phyloP scores from a whole-genome alignment of 202 grass and related monocot species.

The Setaria italica region DNA sequence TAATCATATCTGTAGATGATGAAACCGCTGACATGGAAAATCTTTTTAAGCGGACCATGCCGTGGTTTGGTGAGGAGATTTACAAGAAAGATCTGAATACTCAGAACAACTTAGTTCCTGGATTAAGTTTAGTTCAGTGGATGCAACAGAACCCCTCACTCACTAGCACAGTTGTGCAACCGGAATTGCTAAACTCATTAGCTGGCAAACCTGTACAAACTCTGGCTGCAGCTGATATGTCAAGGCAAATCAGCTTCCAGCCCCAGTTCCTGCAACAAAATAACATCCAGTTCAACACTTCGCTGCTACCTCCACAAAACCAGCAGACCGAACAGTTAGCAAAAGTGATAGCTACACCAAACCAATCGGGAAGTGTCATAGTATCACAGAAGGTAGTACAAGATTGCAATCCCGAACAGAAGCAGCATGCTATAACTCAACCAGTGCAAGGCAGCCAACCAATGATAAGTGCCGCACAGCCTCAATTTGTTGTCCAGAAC shows the following conservation, averaged over 20 bases:
- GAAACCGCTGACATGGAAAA: constrained; percentile 71
- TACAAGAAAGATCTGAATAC: constrained; percentile 76
- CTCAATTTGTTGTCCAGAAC: constrained; percentile 48
- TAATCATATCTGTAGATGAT: constrained; percentile 51
- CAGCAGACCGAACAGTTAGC: constrained; percentile 58
- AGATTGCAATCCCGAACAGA: constrained; percentile 55
- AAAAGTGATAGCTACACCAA: constrained; percentile 48
- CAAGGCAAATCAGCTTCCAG: constrained; percentile 69
- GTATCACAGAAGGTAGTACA: constrained; percentile 57
- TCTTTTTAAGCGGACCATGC: constrained; percentile 73
- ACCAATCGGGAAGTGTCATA: constrained; percentile 45
- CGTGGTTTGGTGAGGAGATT: constrained; percentile 76
- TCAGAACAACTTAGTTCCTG: constrained; percentile 67
- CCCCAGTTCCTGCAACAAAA: constrained; percentile 76
- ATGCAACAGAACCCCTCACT: constrained; percentile 74
- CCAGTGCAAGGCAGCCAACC: constrained; percentile 49
- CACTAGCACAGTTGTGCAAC: constrained; percentile 55
- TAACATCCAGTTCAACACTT: constrained; percentile 55
- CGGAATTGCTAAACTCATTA: constrained; percentile 71
- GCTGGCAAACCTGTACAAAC: constrained; percentile 55
- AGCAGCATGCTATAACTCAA: constrained; percentile 51
- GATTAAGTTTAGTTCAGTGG: constrained; percentile 84
- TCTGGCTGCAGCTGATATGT: constrained; percentile 61
- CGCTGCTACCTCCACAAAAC: constrained; percentile 60
- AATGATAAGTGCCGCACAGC: constrained; percentile 42